A percentile compares a stretch with the other conserved stretches of the same genome.
These are phyloP conservation scores for Fusarium falciforme DNA, from an alignment of 2,329 filamentous ascomycete species.

Conservation along the genomic window DNA sequence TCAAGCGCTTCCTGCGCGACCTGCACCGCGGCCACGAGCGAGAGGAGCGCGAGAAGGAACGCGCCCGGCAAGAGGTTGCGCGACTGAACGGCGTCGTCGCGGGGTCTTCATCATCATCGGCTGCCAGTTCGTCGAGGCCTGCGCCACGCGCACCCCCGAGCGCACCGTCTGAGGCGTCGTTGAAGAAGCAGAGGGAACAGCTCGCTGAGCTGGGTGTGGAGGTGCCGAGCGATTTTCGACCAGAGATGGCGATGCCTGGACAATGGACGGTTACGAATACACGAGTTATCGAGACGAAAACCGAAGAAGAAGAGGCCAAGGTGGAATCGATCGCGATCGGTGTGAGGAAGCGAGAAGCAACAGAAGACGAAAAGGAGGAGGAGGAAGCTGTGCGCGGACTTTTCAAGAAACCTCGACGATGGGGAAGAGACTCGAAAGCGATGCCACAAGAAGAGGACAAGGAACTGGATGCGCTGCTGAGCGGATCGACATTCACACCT, in stretches of 20 bases:
- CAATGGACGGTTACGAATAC: conserved; percentile 85
- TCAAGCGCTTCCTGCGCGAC: conserved; percentile 91
- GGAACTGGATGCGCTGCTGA: conserved; percentile 73
- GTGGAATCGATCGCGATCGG: conserved; percentile 65
- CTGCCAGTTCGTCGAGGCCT: conserved; percentile 39
- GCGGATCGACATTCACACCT: conserved; percentile 47
- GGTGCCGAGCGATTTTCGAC: conserved; percentile 81
- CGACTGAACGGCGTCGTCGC: conserved; percentile 82
- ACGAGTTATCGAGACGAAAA: conserved; percentile 62
- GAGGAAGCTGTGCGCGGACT: conserved; percentile 68
- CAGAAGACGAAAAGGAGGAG: conserved; percentile 71
- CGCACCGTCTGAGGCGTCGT: conserved; percentile 65
- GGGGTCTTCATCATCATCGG: conserved; percentile 53
- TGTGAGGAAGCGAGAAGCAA: conserved; percentile 70
- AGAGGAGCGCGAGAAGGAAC: conserved; percentile 83
- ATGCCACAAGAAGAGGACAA: conserved; percentile 59
- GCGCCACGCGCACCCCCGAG: conserved; percentile 13
- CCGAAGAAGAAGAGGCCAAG: conserved; percentile 54
- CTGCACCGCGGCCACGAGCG: conserved; percentile 87
- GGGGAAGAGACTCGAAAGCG: conserved; percentile 65
- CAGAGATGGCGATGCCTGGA: conserved; percentile 87
- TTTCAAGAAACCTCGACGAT: conserved; percentile 68
- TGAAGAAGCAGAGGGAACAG: conserved; percentile 88
- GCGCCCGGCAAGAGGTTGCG: conserved; percentile 86
- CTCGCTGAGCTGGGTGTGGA: conserved; percentile 87